Percentiles rank a stretch among this genome's conserved stretches.
Evolutionary conservation across 2,329 filamentous ascomycete species (phyloP).

Genomic region (Botrytis medusae): DNA sequence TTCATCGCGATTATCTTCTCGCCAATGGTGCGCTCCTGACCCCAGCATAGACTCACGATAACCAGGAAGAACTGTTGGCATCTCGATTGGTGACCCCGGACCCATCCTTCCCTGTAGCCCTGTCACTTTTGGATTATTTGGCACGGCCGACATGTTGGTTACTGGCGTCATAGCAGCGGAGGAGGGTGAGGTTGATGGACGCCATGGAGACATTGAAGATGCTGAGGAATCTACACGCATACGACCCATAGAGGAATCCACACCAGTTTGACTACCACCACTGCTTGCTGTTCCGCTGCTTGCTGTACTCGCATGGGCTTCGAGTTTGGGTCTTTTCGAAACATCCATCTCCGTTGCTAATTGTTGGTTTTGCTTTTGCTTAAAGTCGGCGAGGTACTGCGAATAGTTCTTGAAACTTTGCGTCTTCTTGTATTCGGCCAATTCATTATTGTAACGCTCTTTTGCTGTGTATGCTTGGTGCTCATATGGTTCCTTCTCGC

Average conservation of each 20-base stretch:
- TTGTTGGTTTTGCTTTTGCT: constrained; percentile 63
- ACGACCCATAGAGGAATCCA: constrained; percentile 27
- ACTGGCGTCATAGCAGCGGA: constrained; percentile 1
- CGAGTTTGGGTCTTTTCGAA: constrained; percentile 39
- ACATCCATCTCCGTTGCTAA: constrained; percentile 43
- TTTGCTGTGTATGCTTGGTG: constrained; percentile 70
- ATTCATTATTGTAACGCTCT: constrained; percentile 72
- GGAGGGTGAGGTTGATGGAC: constrained; percentile 18
- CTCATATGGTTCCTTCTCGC: constrained; percentile 72
- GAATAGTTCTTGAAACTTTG: constrained; percentile 66
- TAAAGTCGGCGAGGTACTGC: constrained; percentile 75
- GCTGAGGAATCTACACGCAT: constrained; percentile 31
- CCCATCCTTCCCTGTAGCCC: constrained; percentile 16
- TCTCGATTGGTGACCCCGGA: constrained; percentile 30
- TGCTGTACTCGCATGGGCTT: constrained; percentile 31
- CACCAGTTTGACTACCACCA: constrained; percentile 28
- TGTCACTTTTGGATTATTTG: constrained; percentile 9
- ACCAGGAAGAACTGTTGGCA: constrained; percentile 35
- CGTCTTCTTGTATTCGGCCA: constrained; percentile 77
- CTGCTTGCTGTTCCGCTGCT: constrained; percentile 34
- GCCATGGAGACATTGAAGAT: constrained; percentile 32
- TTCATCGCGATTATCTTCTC: constrained; percentile 35
- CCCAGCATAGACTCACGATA: constrained; percentile 38
- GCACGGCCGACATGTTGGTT: constrained; percentile 25
- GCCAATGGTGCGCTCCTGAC: constrained; percentile 34